Evolutionary conservation across 2,329 filamentous ascomycete species (phyloP).

Genomic region (Pseudophaeomoniella oleicola): DNA sequence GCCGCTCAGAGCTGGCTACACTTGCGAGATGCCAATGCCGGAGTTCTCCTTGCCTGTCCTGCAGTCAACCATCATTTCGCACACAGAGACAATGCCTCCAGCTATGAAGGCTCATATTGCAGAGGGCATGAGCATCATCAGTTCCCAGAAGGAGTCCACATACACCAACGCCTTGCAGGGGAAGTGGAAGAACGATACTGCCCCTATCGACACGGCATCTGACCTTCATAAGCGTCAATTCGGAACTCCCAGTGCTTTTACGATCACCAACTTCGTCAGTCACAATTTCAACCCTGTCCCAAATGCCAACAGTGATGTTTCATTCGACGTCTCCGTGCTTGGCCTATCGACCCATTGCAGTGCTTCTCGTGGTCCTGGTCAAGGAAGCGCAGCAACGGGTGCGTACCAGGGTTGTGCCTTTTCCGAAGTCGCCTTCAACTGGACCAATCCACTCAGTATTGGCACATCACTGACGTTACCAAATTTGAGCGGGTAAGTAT

Average conservation of each 20-base stretch:
- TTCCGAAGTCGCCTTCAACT: neutral
- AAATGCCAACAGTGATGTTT: neutral
- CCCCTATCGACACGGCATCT: neutral
- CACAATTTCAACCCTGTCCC: neutral
- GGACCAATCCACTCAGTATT: neutral
- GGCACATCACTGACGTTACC: neutral
- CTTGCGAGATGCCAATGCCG: neutral
- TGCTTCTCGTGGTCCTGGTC: neutral
- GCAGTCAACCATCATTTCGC: neutral
- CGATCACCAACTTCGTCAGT: neutral
- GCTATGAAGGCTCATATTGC: neutral
- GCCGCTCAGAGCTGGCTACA: neutral
- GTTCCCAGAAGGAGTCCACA: neutral
- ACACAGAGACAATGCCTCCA: neutral
- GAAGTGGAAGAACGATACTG: neutral
- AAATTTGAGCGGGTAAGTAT: neutral
- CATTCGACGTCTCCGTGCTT: neutral
- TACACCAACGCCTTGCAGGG: neutral
- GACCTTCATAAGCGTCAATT: neutral
- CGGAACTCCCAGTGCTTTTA: neutral
- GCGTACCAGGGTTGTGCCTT: neutral
- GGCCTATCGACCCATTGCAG: neutral
- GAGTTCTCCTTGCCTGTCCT: neutral
- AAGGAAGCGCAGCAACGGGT: neutral
- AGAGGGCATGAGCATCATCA: neutral